Base-by-base conservation (phyloP, 805 yeast genomes). In the Brettanomyces bruxellensis region DNA sequence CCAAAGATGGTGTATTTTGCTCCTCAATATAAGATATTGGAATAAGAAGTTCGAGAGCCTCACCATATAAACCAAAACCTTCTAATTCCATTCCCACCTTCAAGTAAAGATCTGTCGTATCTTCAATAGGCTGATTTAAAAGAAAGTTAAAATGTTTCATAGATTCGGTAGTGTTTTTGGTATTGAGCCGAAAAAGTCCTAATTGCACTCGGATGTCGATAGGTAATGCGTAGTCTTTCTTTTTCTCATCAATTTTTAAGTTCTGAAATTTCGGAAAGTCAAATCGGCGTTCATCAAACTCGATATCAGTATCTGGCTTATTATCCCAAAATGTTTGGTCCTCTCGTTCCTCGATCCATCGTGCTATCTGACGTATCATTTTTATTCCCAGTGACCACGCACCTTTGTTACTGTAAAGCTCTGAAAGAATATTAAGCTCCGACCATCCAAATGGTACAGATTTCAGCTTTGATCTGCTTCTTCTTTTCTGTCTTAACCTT, bases 171-270 rank as follows among this genome's bases (percentile, higher is more conserved):
- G 72, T 68, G 32, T 34, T 42, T 45, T 78, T 81, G 35, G 78
- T 65, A 46, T 80, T 78, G 32, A 93, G 65, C 48, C 99, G 72
- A 43, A 86, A 71, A 9, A 80, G 62, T 0, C 96, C 95, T 24
- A 93, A 60, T 61, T 93, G 86, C 30, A 80, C 81, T 46, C 98
- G 66, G 25, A 93, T 86, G 66, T 91, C 98, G 41, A 90, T 79
- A 1, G 98, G 98, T 22, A 93, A 64, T 7, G 72, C 62, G 53
- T 64, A 78, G 55, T 71, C 71, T 35, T 65, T 51, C 47, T 67
- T 61, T 4, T 64, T 60, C 46, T 73, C 75, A 41, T 64, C 65
- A 11, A 57, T 59, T 1, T 71, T 54, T 25, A 77, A 51, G 1
- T 69, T 62, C 44, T 68, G 71, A 53, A 61, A 78, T 42, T 67